Evolutionary conservation across 2,329 filamentous ascomycete genomes (phyloP).

Genomic region (Mycocentrospora acerina): DNA sequence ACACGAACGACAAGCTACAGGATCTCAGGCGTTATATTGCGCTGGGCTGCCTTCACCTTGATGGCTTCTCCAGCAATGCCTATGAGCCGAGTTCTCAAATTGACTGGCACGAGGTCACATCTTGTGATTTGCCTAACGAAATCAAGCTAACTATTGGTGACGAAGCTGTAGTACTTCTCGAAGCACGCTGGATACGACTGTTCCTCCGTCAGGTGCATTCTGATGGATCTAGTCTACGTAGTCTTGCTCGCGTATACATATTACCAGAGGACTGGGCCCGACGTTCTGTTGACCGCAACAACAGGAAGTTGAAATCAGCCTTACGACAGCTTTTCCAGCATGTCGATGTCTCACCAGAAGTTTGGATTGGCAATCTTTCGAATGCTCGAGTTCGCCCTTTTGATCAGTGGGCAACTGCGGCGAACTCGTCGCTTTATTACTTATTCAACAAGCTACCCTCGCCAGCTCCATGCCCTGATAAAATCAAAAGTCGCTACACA

Average conservation of each 20-base stretch:
- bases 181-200: constrained; percentile 39
- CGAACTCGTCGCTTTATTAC: constrained; percentile 61
- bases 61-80: constrained; percentile 2
- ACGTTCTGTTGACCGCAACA: constrained; percentile 53
- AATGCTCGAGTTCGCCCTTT: constrained; percentile 27
- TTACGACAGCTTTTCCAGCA: constrained; percentile 53
- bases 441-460: constrained; percentile 75
- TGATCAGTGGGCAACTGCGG: constrained; percentile 44
- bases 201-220: constrained; percentile 15
- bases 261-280: constrained; percentile 67
- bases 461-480: constrained; percentile 58
- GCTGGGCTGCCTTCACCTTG: constrained; percentile 36
- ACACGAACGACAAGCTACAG: constrained; percentile 7
- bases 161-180: constrained; percentile 28
- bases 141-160: constrained; percentile 23
- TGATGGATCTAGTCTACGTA: neutral
- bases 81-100: neutral
- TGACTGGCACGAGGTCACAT: constrained; percentile 29
- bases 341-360: constrained; percentile 57
- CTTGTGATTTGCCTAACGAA: constrained; percentile 20
- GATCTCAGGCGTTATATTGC: constrained; percentile 36
- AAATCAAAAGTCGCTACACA: constrained; percentile 54
- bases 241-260: constrained; percentile 58
- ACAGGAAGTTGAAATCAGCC: constrained; percentile 47
- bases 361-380: constrained; percentile 56